phyloP scores from a whole-genome alignment of 305 asterid genomes.

The Fraxinus nigra region DNA sequence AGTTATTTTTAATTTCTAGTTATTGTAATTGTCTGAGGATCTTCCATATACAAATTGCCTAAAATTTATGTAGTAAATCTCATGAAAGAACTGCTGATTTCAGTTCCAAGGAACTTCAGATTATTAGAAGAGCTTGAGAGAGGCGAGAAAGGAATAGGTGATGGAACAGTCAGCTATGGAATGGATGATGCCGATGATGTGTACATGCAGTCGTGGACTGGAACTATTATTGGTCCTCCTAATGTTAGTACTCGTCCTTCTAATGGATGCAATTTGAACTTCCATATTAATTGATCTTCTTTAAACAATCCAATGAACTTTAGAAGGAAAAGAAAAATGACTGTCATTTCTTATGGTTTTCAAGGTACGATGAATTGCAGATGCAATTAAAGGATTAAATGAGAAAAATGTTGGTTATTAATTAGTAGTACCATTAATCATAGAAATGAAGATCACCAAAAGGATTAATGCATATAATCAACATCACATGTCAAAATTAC shows the following conservation, averaged over 20 bases:
- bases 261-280: neutral
- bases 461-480: neutral
- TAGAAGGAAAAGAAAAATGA: neutral
- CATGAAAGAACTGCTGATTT: slow-evolving; percentile 17
- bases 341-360: neutral
- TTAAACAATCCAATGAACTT: neutral
- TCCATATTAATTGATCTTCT: neutral
- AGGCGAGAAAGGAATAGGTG: slow-evolving; percentile 90
- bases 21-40: slow-evolving; percentile 15
- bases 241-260: slow-evolving; percentile 45
- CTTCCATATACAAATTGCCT: neutral
- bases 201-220: slow-evolving; percentile 89
- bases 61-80: neutral
- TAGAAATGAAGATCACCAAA: neutral
- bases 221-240: slow-evolving; percentile 86
- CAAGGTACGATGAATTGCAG: neutral
- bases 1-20: slow-evolving; percentile 2
- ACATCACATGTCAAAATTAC: neutral
- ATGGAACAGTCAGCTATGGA: slow-evolving; percentile 91
- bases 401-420: neutral
- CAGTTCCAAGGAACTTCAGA: slow-evolving; percentile 85
- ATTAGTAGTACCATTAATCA: neutral
- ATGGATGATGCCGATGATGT: slow-evolving; percentile 88
- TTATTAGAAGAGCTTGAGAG: slow-evolving; percentile 87
- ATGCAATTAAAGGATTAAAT: neutral